Evolutionary conservation across 2,329 filamentous ascomycete species (phyloP).

Genomic region (Amphichorda felina): DNA sequence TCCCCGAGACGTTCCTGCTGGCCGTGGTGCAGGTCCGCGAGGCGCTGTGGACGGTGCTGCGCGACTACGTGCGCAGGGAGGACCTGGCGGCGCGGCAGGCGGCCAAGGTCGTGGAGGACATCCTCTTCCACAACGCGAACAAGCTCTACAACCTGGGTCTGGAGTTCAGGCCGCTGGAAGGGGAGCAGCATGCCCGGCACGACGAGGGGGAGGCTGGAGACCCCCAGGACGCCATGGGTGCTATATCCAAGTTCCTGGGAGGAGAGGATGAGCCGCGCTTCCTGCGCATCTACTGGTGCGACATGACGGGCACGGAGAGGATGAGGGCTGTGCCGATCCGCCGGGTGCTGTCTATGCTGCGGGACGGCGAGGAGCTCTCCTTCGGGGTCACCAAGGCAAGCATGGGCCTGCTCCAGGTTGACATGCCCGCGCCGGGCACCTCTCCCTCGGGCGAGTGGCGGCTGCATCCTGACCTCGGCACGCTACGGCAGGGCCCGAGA

Average conservation of each 20-base stretch:
- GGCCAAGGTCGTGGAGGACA: conserved; percentile 48
- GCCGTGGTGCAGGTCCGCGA: conserved; percentile 62
- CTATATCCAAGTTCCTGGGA: conserved; percentile 24
- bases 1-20: conserved; percentile 66
- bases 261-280: conserved; percentile 45
- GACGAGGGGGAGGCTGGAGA: too few relatives aligned
- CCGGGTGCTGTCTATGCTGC: conserved; percentile 24
- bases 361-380: conserved; percentile 21
- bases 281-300: conserved; percentile 65
- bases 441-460: conserved; percentile 48
- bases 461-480: conserved; percentile 53
- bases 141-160: conserved; percentile 55
- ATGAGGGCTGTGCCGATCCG: conserved; percentile 40
- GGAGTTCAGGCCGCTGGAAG: conserved; percentile 14
- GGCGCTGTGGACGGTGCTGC: conserved; percentile 55
- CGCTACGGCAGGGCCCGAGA: conserved; percentile 45
- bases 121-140: conserved; percentile 71
- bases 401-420: conserved; percentile 54
- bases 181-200: too few relatives aligned
- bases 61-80: conserved; percentile 52
- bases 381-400: conserved; percentile 54
- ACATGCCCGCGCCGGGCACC: conserved; percentile 12
- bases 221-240: not conserved
- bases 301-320: conserved; percentile 60
- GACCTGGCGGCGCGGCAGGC: conserved; percentile 52